Conservation (phyloP, 495 filamentous ascomycete genomes). For the Tuber umbilicatum region DNA sequence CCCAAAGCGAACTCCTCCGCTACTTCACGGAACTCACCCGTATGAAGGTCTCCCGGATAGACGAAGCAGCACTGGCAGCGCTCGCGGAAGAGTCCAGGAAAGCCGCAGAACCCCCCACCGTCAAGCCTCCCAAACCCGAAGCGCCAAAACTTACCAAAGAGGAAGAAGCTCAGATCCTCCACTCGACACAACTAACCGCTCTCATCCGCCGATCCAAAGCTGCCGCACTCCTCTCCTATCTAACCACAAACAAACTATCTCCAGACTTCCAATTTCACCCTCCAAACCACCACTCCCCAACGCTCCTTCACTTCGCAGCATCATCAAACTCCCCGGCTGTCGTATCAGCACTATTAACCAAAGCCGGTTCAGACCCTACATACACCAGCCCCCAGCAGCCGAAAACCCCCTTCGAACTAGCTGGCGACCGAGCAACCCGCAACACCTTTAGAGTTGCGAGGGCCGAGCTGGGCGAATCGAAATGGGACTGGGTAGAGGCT, state of each 20-base stretch:
- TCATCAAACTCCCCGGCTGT: conserved; percentile 66
- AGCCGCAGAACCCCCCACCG: conserved; percentile 42
- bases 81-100: conserved; percentile 7
- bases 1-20: conserved; percentile 88
- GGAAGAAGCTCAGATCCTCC: conserved; percentile 69
- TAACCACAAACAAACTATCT: conserved; percentile 62
- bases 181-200: conserved; percentile 80
- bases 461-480: conserved; percentile 64
- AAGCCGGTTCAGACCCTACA: conserved; percentile 68
- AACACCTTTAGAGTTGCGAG: conserved; percentile 90
- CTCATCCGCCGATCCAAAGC: conserved; percentile 85
- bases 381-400: conserved; percentile 57
- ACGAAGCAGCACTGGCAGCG: conserved; percentile 52
- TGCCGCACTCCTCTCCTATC: conserved; percentile 77
- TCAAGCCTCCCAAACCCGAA: conserved; percentile 45
- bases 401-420: conserved; percentile 75
- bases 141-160: conserved; percentile 62
- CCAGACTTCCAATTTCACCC: conserved; percentile 70
- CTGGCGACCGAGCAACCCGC: conserved; percentile 76
- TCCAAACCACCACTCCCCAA: conserved; percentile 71
- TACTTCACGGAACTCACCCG: conserved; percentile 87
- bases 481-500: conserved; percentile 74
- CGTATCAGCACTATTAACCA: conserved; percentile 67
- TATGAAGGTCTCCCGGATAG: conserved; percentile 71
- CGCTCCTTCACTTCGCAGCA: conserved; percentile 77